Conservation (phyloP, 179 eudicot species). For the Monotropa hypopitys region DNA sequence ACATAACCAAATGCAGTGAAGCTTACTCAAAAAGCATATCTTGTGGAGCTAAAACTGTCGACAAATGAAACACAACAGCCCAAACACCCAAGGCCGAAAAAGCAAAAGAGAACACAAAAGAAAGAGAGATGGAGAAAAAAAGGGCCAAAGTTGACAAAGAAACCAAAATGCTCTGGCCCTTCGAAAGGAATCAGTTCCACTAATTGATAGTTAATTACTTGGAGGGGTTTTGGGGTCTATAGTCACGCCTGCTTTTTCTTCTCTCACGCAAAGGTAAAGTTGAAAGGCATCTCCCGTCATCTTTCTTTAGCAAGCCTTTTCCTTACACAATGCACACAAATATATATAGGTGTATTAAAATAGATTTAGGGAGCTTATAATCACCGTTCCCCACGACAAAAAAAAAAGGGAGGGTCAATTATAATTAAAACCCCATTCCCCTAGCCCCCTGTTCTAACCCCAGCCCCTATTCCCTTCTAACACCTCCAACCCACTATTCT, state of each 20-base stretch:
- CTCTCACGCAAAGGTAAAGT: background rate
- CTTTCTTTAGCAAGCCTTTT: background rate
- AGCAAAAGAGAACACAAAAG: background rate
- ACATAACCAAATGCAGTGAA: background rate
- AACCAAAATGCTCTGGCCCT: conserved; percentile 1
- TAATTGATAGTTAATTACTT: background rate
- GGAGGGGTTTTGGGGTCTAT: background rate
- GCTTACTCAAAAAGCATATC: too few relatives aligned
- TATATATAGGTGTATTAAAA: background rate
- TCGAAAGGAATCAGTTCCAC: background rate
- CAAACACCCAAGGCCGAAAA: background rate
- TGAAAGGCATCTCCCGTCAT: background rate
- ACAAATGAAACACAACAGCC: too few relatives aligned
- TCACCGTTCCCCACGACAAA: too few relatives aligned
- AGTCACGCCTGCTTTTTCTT: background rate
- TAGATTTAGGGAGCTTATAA: too few relatives aligned
- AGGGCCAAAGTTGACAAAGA: background rate
- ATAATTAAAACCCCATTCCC: too few relatives aligned
- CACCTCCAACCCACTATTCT: too few relatives aligned
- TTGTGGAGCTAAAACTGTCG: too few relatives aligned
- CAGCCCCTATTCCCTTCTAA: too few relatives aligned
- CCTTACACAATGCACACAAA: background rate
- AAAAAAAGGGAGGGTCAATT: too few relatives aligned
- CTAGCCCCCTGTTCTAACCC: too few relatives aligned
- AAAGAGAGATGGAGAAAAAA: background rate